Conservation (phyloP, 495 filamentous ascomycete species). For the Aspergillus heteromorphus region DNA sequence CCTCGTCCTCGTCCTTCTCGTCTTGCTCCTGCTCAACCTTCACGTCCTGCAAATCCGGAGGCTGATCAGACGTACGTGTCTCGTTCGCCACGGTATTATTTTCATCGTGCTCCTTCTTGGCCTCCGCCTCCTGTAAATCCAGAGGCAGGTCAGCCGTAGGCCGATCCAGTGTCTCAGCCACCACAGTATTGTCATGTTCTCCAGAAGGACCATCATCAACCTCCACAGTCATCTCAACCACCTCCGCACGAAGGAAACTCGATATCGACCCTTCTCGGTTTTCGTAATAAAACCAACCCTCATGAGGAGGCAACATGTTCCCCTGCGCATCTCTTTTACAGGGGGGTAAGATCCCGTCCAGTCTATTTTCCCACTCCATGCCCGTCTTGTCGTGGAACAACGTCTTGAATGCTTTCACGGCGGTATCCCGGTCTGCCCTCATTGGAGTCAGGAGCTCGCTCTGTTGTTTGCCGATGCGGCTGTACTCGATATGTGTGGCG, state of each 20-base stretch:
- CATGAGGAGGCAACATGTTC: slow-evolving; percentile 19
- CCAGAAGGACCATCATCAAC: neutral
- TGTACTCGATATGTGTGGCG: slow-evolving; percentile 33
- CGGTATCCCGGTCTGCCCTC: slow-evolving; percentile 25
- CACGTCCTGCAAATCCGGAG: neutral
- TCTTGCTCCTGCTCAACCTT: neutral
- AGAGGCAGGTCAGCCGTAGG: too few relatives aligned
- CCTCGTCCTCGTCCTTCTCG: neutral
- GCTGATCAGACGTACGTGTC: neutral
- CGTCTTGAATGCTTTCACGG: slow-evolving; percentile 42
- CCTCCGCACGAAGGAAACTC: slow-evolving; percentile 14
- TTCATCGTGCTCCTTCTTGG: too few relatives aligned
- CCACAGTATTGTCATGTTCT: neutral
- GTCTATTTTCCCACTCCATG: slow-evolving; percentile 49
- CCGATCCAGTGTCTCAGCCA: too few relatives aligned
- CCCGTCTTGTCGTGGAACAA: slow-evolving; percentile 55
- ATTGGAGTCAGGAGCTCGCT: slow-evolving; percentile 29
- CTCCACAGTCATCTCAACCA: neutral
- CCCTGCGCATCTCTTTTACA: slow-evolving; percentile 21
- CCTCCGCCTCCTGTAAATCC: too few relatives aligned
- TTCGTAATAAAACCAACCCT: slow-evolving; percentile 34
- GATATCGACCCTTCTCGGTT: slow-evolving; percentile 15
- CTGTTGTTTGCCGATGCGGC: slow-evolving; percentile 18
- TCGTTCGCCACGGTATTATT: too few relatives aligned
- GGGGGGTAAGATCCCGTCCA: slow-evolving; percentile 8